These are phyloP conservation scores for Xylariaceae sp. DNA, from an alignment of 2,329 filamentous ascomycete species.

Conservation along the genomic window DNA sequence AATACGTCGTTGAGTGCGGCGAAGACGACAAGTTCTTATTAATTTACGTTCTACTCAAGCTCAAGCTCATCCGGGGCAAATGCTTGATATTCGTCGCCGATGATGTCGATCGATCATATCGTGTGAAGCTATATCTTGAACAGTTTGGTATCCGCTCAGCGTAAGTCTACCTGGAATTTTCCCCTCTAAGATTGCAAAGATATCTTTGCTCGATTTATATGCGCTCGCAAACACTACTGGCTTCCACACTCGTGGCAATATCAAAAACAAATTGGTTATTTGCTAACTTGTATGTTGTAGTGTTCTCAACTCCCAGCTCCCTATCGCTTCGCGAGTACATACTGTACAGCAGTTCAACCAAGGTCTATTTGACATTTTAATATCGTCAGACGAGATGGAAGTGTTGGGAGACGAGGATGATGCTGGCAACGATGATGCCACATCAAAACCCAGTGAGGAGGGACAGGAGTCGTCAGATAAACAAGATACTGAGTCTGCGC, in stretches of 20 bases:
- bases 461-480: slow-evolving; percentile 39
- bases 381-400: slow-evolving; percentile 89
- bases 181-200: too few relatives aligned
- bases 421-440: slow-evolving; percentile 33
- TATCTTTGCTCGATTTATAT: background rate
- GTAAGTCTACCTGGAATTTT: slow-evolving; percentile 6
- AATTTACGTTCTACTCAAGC: slow-evolving; percentile 89
- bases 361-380: slow-evolving; percentile 95
- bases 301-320: slow-evolving; percentile 79
- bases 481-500: slow-evolving; percentile 24
- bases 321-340: slow-evolving; percentile 87
- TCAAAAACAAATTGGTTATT: background rate
- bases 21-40: slow-evolving; percentile 97
- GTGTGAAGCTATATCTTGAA: slow-evolving; percentile 90
- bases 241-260: background rate
- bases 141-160: slow-evolving; percentile 87
- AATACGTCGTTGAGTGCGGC: slow-evolving; percentile 87
- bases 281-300: slow-evolving; percentile 9
- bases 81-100: slow-evolving; percentile 69
- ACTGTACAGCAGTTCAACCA: slow-evolving; percentile 97
- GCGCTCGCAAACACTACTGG: background rate
- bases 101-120: slow-evolving; percentile 58
- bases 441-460: slow-evolving; percentile 38
- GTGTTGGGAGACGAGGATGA: slow-evolving; percentile 62
- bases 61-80: slow-evolving; percentile 90